A percentile compares a stretch with the other conserved stretches of the same genome.
Evolutionary conservation across 345 rosid genomes (phyloP).

Genomic region (Ceriops tagal): DNA sequence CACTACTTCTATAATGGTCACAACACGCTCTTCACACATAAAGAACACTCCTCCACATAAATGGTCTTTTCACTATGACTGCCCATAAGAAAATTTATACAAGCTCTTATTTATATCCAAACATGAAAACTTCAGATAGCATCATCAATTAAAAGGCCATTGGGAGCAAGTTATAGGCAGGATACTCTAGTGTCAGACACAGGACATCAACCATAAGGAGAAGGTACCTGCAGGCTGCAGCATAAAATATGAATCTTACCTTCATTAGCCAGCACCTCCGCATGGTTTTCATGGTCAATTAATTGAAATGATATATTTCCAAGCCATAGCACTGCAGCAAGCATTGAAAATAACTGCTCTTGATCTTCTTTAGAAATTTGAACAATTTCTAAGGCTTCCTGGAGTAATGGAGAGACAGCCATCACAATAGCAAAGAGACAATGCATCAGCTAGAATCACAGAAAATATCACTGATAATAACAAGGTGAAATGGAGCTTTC

Average conservation of each 20-base stretch:
- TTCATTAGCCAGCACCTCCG: constrained; percentile 74
- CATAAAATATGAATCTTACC: constrained; percentile 40
- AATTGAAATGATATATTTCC: constrained; percentile 82
- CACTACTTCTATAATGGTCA: neutral
- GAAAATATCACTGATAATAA: neutral
- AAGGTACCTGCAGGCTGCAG: constrained; percentile 1
- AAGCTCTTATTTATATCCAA: neutral
- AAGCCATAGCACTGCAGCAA: constrained; percentile 86
- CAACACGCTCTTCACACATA: neutral
- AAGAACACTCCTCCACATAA: neutral
- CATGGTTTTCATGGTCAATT: constrained; percentile 73
- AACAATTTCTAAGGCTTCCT: constrained; percentile 78
- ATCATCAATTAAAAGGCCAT: neutral
- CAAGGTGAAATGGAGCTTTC: constrained; percentile 5
- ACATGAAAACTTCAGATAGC: constrained; percentile 2
- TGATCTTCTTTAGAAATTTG: constrained; percentile 69
- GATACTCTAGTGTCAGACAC: neutral
- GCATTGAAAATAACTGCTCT: constrained; percentile 69
- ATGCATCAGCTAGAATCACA: neutral
- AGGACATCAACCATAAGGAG: no score
- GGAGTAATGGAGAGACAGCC: constrained; percentile 23
- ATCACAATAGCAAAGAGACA: constrained; percentile 5
- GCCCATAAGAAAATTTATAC: neutral
- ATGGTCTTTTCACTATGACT: neutral
- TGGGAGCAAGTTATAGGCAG: constrained; percentile 1